Base-by-base conservation (phyloP, 164 flowering plant genomes). In the Protea cynaroides region DNA sequence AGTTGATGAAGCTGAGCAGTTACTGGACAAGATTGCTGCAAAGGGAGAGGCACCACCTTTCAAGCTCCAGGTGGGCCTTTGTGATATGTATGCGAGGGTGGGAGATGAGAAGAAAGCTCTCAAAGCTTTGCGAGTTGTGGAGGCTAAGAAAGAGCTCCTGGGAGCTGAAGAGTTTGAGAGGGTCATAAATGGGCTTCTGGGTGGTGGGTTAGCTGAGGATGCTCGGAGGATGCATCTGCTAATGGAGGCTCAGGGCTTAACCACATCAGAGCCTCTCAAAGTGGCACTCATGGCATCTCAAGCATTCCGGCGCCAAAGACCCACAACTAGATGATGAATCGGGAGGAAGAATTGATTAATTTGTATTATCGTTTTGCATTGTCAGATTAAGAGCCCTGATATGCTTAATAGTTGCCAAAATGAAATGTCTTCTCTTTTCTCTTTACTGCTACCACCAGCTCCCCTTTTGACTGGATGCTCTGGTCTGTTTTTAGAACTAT, bases 1-100 rank as follows among this genome's bases (percentile, higher is more conserved):
- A 40, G 75, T 89, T 68, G 88, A 85, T 52, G 99, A 92, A 79
- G 88, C 80, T 8, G 97, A 92, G 81, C 84, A 84, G 54, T 18
- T 92, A 6, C 22, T 88, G 63, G 72, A 71, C 5, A 88, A 84
- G 76, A 84, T 85, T 44, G 61, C 81, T 17, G 78, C 77, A 71
- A 81, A 47, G 65, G 90, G 92, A 51, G 90, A 85, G 68, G 75
- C 80, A 64, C 89, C 90, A 70, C 82, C 90, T 15, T 59, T 86
- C 11, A 78, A 74, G 67, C 51, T 89, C 68, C 87, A 89, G 14
- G 72, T 89, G 18, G 83, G 96, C 81, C 94, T 89, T 25, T 95
- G 92, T 65, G 86, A 74, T 21, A 90, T 95, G 97, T 92, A 95
- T 57, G 38, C 84, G 0, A 81, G 74, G 73, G 81, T 79, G 17